These are phyloP conservation scores for Rutstroemia sp. DNA, from an alignment of 2,329 filamentous ascomycete species.

Conservation along the genomic window DNA sequence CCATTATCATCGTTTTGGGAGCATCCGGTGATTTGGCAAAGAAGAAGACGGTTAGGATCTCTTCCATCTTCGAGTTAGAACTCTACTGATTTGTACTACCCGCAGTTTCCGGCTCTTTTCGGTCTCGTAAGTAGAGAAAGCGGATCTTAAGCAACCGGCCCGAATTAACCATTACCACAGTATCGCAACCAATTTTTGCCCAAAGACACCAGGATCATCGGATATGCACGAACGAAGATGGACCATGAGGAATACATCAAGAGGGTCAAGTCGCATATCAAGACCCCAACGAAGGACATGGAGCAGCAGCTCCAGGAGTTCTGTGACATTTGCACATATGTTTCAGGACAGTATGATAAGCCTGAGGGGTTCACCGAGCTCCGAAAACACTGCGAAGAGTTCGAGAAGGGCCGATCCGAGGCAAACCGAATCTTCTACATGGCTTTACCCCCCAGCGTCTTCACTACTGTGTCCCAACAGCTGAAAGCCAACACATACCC, in stretches of 20 bases:
- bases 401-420: slow-evolving; percentile 77
- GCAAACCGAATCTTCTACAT: slow-evolving; percentile 97
- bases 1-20: slow-evolving; percentile 89
- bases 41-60: slow-evolving; percentile 83
- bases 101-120: slow-evolving; percentile 90
- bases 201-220: slow-evolving; percentile 92
- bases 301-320: slow-evolving; percentile 94
- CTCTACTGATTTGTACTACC: slow-evolving; percentile 21
- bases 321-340: slow-evolving; percentile 78
- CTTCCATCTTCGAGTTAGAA: neutral
- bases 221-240: slow-evolving; percentile 99
- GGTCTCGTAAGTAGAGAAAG: slow-evolving; percentile 69
- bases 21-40: slow-evolving; percentile 97
- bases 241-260: slow-evolving; percentile 92
- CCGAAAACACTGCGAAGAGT: slow-evolving; percentile 74
- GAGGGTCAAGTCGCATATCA: slow-evolving; percentile 96
- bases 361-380: slow-evolving; percentile 88
- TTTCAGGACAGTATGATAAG: slow-evolving; percentile 96
- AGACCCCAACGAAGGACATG: slow-evolving; percentile 94
- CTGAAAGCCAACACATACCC: slow-evolving; percentile 97
- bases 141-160: neutral
- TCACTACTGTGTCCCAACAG: slow-evolving; percentile 95
- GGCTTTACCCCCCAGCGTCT: slow-evolving; percentile 95
- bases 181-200: slow-evolving; percentile 98
- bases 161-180: slow-evolving; percentile 38